A percentile compares a stretch with the other conserved stretches of the same genome.
These are phyloP conservation scores for Paulownia fortunei DNA, from an alignment of 257 asterid genomes.

Conservation along the genomic window DNA sequence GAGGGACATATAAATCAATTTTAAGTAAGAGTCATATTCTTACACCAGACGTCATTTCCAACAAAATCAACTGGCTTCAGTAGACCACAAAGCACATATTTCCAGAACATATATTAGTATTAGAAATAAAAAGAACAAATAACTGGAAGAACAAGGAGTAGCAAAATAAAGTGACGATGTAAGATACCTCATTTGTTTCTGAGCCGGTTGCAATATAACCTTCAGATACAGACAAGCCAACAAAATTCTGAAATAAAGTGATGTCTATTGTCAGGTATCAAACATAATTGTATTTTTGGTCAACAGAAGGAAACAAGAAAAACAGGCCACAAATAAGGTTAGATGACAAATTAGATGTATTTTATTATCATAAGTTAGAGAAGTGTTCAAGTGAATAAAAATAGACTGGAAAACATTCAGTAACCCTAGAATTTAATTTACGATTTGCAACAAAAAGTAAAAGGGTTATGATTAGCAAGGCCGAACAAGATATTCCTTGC, in stretches of 20 bases:
- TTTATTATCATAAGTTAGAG: neutral
- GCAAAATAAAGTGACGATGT: neutral
- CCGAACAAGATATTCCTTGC: too few relatives aligned
- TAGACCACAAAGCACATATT: neutral
- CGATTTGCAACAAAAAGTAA: too few relatives aligned
- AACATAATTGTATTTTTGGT: neutral
- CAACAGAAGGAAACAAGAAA: neutral
- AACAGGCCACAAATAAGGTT: neutral
- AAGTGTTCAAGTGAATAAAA: neutral
- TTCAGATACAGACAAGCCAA: constrained; percentile 91
- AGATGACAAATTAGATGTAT: neutral
- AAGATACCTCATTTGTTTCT: constrained; percentile 90
- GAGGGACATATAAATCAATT: too few relatives aligned
- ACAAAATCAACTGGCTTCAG: neutral
- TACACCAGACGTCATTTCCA: neutral
- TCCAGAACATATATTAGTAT: neutral
- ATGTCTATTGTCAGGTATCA: constrained; percentile 28
- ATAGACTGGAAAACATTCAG: neutral
- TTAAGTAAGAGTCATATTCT: neutral
- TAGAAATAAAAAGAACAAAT: neutral
- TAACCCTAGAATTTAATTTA: too few relatives aligned
- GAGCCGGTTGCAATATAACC: constrained; percentile 98
- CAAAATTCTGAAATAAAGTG: constrained; percentile 77
- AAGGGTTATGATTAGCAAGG: too few relatives aligned
- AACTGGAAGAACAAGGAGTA: neutral